Conservation (phyloP, 129 eudicot genomes). For the Chrysanthemum lavandulifolium region DNA sequence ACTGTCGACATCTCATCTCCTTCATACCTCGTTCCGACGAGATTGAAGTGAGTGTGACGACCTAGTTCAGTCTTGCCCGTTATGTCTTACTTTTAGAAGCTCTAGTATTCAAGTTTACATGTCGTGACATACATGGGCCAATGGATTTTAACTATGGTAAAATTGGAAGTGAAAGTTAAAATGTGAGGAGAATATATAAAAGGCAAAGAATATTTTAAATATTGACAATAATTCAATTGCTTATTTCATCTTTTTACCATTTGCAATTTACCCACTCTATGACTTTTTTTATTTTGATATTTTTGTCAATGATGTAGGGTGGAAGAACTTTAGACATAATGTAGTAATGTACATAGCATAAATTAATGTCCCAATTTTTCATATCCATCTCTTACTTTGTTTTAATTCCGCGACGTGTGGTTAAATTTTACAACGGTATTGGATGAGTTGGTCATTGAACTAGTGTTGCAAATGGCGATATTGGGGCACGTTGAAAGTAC, state of each 20-base stretch:
- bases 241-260: background rate
- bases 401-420: background rate
- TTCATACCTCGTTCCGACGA: background rate
- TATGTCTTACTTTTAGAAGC: slow-evolving; percentile 53
- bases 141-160: background rate
- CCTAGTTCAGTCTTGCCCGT: slow-evolving; percentile 64
- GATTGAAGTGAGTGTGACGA: slow-evolving; percentile 46
- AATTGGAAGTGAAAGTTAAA: background rate
- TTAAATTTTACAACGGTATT: too few relatives aligned
- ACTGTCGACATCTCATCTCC: too few relatives aligned
- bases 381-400: background rate
- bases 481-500: too few relatives aligned
- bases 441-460: too few relatives aligned
- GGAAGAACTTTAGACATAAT: slow-evolving; percentile 1
- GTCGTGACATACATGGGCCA: slow-evolving; percentile 13
- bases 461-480: too few relatives aligned
- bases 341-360: slow-evolving; percentile 33
- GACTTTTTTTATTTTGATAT: background rate
- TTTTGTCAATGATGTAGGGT: background rate
- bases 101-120: slow-evolving; percentile 67
- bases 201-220: slow-evolving; percentile 16
- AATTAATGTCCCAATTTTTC: slow-evolving; percentile 5
- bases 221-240: slow-evolving; percentile 21
- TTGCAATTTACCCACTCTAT: slow-evolving; percentile 26
- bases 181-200: slow-evolving; percentile 18